Conservation (phyloP, 306 rosid genomes). For the Vigna trinervia region DNA sequence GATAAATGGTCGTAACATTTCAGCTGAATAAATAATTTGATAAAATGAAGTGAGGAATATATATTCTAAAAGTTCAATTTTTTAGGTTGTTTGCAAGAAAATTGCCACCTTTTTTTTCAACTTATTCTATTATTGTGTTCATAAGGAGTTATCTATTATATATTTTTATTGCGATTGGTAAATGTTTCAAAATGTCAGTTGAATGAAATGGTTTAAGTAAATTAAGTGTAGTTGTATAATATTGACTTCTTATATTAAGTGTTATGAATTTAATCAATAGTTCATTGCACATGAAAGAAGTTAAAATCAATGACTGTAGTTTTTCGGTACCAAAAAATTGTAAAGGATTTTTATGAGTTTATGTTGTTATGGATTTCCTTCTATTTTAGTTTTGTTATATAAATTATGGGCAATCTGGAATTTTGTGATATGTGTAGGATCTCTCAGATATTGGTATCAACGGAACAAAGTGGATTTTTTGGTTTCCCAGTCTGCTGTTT, state of each 20-base stretch:
- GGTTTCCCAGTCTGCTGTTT: slow-evolving; percentile 78
- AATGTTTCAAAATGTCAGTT: not conserved
- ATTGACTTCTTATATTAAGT: not conserved
- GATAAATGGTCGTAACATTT: not conserved
- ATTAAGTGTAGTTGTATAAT: not conserved
- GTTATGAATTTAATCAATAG: not conserved
- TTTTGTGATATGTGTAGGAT: slow-evolving; percentile 60
- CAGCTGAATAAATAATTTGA: slow-evolving; percentile 10
- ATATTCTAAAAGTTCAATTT: not conserved
- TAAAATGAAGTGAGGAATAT: not conserved
- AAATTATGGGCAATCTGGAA: slow-evolving; percentile 17
- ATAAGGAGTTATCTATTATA: not conserved
- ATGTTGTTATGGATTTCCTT: not conserved
- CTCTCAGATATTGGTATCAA: slow-evolving; percentile 84
- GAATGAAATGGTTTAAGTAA: not conserved
- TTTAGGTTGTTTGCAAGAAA: not conserved
- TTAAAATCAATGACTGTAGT: slow-evolving; percentile 23
- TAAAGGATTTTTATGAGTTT: not conserved
- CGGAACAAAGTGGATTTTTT: slow-evolving; percentile 76
- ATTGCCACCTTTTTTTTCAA: not conserved
- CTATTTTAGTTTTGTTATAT: not conserved
- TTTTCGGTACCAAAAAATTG: slow-evolving; percentile 22
- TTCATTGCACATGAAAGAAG: slow-evolving; percentile 21
- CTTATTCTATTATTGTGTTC: not conserved
- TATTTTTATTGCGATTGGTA: not conserved